A percentile compares a stretch with the other conserved stretches of the same genome.
Evolutionary conservation across 1,284 basidiomycete genomes (phyloP).

Genomic region (Boletus coffeatus): DNA sequence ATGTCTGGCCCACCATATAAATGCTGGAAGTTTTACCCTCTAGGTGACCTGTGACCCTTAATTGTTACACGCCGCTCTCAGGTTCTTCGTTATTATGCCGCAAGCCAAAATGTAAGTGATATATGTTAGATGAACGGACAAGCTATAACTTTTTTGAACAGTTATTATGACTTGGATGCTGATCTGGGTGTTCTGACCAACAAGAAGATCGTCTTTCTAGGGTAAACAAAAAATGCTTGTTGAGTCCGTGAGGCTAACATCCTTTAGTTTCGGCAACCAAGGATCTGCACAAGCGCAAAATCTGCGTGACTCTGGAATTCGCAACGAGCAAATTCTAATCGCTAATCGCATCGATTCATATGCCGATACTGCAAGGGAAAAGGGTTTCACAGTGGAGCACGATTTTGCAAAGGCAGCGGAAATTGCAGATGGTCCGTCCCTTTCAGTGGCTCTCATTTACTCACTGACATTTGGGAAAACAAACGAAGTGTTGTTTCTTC

Average conservation of each 20-base stretch:
- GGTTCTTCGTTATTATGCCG: conserved; percentile 27
- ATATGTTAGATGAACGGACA: background rate
- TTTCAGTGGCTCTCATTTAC: conserved; percentile 1
- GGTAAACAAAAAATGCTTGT: conserved; percentile 32
- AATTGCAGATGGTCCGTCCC: conserved; percentile 44
- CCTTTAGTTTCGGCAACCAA: conserved; percentile 57
- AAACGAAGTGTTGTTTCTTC: conserved; percentile 48
- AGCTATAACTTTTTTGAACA: conserved; percentile 18
- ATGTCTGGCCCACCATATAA: conserved; percentile 7
- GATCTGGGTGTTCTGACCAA: conserved; percentile 41
- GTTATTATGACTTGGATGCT: conserved; percentile 60
- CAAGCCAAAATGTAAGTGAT: conserved; percentile 42
- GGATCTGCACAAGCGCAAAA: conserved; percentile 65
- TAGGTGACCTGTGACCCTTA: background rate
- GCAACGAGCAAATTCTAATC: conserved; percentile 54
- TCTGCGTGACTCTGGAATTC: conserved; percentile 55
- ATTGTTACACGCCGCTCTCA: background rate
- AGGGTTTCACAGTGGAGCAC: conserved; percentile 53
- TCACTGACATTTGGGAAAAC: conserved; percentile 2
- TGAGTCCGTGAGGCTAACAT: conserved; percentile 1
- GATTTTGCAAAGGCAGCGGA: conserved; percentile 52
- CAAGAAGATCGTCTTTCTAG: conserved; percentile 58
- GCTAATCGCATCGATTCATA: conserved; percentile 56
- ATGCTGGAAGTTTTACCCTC: background rate
- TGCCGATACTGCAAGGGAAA: conserved; percentile 50